phyloP scores from a whole-genome alignment of 208 protist genomes.

The Leishmania lainsoni region DNA sequence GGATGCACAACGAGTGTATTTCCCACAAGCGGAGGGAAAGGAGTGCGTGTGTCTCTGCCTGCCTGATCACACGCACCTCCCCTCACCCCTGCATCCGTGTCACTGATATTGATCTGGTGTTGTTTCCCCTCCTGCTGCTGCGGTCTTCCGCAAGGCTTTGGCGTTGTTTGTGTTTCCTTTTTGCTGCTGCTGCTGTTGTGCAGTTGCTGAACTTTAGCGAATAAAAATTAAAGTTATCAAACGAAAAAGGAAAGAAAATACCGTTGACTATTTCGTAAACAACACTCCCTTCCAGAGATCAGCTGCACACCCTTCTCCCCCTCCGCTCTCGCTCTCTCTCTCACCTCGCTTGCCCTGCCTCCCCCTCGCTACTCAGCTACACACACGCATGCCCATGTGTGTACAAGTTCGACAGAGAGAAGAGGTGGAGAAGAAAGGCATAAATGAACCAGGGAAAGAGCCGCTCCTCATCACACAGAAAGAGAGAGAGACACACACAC shows the following conservation, averaged over 20 bases:
- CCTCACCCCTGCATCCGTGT: background rate
- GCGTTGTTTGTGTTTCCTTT: background rate
- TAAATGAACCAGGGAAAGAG: background rate
- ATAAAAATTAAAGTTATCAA: background rate
- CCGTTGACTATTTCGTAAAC: constrained; percentile 6
- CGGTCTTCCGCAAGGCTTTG: background rate
- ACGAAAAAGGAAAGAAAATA: constrained; percentile 4
- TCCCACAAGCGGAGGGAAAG: background rate
- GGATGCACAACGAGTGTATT: background rate
- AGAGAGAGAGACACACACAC: background rate
- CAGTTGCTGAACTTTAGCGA: too few species aligned
- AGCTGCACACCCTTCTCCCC: background rate
- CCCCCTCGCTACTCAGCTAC: background rate
- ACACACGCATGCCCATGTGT: background rate
- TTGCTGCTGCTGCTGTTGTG: too few species aligned
- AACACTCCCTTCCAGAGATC: background rate
- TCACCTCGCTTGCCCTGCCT: background rate
- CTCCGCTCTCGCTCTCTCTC: background rate
- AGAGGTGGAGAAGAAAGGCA: constrained; percentile 11
- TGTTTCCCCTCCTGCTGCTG: background rate
- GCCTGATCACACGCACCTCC: background rate
- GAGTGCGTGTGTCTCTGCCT: background rate
- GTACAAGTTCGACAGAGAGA: background rate
- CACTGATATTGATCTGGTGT: background rate
- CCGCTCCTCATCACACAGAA: background rate